Evolutionary conservation across 305 asterid species (phyloP).

Genomic region (Fraxinus nigra): DNA sequence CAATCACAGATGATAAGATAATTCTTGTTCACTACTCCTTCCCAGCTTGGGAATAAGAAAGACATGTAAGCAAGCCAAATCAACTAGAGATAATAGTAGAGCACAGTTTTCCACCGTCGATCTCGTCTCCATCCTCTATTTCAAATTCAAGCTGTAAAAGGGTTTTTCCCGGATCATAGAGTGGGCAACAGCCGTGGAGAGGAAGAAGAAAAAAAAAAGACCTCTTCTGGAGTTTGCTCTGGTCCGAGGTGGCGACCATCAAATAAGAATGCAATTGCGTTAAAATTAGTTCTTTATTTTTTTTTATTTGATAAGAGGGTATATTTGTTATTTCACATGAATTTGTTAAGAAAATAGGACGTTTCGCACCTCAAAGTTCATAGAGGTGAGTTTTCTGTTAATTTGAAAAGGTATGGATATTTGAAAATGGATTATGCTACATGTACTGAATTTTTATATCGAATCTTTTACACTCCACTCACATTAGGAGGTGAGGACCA

Average conservation of each 20-base stretch:
- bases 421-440: too few species aligned
- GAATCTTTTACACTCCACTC: too few species aligned
- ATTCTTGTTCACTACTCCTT: neutral
- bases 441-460: too few species aligned
- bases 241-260: neutral
- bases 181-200: neutral
- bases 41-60: neutral
- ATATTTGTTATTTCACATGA: too few species aligned
- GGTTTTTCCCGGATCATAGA: neutral
- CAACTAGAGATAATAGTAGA: neutral
- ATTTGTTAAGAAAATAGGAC: too few species aligned
- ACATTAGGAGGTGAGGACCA: too few species aligned
- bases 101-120: constrained; percentile 6
- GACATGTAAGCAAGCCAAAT: neutral
- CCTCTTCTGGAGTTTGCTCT: neutral
- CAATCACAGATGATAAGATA: neutral
- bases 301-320: too few species aligned
- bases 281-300: too few species aligned
- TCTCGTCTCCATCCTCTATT: constrained; percentile 40
- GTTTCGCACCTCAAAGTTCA: too few species aligned
- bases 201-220: neutral
- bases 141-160: constrained; percentile 24
- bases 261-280: neutral
- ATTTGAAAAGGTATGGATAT: too few species aligned
- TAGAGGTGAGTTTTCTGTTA: too few species aligned